Evolutionary conservation across 306 rosid species (phyloP), one percentile per base, ranked within the genome.

Genomic region (Rubus parviflorus): DNA sequence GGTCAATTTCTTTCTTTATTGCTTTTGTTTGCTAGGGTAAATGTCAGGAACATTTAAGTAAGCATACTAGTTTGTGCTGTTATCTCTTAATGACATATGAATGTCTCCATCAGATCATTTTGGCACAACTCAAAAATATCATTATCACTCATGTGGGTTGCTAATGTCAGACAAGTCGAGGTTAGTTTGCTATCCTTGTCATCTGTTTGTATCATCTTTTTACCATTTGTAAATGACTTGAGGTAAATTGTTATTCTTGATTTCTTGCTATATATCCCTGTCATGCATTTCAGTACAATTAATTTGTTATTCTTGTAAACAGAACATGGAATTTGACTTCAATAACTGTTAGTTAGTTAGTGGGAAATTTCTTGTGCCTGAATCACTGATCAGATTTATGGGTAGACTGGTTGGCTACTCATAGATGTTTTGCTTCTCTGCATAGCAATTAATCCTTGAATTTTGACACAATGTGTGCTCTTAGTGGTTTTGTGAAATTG

Each of bases 111-210:
- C 75, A 45, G 8, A 46, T 64, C 8, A 65, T 23, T 81, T 76
- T 64, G 52, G 64, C 62, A 14, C 20, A 35, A 37, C 53, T 57
- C 14, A 45, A 64, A 53, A 43, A 22, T 38, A 69, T 67, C 75
- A 72, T 38, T 20, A 23, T 67, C 78, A 72, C 19, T 67, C 64
- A 66, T 38, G 68, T 81, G 79, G 70, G 68, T 68, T n/a, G 42
- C 77, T 56, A 38, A 23, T 11, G 78, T 38, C 58, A 38, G 72
- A 77, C 81, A 81, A 68, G 53, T 46, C 10, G 12, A 47, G 25
- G 16, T 54, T 25, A 15, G 51, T 62, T 74, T 52, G 66, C 63
- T 4, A 56, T 81, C 85, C 15, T n/a, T 56, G 43, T 65, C 79
- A 72, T 61, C 2, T 13, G 20, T 38, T 37, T 52, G 43, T 52